These are phyloP conservation scores for Infundibulicybe gibba DNA, from an alignment of 768 basidiomycete genomes.

Conservation along the genomic window DNA sequence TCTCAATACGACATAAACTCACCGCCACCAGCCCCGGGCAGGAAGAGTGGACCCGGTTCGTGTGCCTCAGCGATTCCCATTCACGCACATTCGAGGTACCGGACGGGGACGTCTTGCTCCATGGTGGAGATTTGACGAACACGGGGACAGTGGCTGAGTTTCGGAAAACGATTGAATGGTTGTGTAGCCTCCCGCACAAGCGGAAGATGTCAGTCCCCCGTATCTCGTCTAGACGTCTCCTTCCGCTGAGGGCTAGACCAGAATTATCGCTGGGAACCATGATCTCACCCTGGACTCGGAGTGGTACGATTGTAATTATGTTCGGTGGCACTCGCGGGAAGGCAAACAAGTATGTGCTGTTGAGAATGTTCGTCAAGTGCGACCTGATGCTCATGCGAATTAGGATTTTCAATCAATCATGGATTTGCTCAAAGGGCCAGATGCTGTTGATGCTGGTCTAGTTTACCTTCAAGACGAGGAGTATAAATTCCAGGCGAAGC, in stretches of 20 bases:
- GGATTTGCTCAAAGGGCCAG: conserved; percentile 27
- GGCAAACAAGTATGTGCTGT: conserved; percentile 23
- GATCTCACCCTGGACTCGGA: conserved; percentile 43
- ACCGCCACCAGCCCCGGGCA: conserved; percentile 27
- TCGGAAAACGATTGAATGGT: conserved; percentile 51
- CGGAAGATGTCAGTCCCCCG: conserved; percentile 51
- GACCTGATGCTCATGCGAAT: background rate
- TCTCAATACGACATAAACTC: conserved; percentile 28
- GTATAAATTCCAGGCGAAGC: conserved; percentile 31
- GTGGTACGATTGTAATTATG: conserved; percentile 34
- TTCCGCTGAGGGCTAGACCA: conserved; percentile 17
- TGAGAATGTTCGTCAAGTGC: background rate
- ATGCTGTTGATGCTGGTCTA: conserved; percentile 36
- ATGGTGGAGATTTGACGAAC: conserved; percentile 61
- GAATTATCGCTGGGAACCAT: conserved; percentile 73
- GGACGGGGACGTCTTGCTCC: conserved; percentile 61
- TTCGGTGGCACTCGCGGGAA: conserved; percentile 18
- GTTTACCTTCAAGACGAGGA: conserved; percentile 54
- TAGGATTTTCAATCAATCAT: conserved; percentile 16
- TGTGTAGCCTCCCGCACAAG: conserved; percentile 50
- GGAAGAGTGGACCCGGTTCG: conserved; percentile 48
- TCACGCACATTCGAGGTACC: conserved; percentile 42
- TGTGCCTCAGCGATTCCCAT: conserved; percentile 63
- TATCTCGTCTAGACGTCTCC: background rate
- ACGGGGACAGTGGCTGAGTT: conserved; percentile 44